A percentile compares a stretch with the other conserved stretches of the same genome.
These are phyloP conservation scores for Cyphellophora attinorum DNA, from an alignment of 2,329 filamentous ascomycete genomes.

Conservation along the genomic window DNA sequence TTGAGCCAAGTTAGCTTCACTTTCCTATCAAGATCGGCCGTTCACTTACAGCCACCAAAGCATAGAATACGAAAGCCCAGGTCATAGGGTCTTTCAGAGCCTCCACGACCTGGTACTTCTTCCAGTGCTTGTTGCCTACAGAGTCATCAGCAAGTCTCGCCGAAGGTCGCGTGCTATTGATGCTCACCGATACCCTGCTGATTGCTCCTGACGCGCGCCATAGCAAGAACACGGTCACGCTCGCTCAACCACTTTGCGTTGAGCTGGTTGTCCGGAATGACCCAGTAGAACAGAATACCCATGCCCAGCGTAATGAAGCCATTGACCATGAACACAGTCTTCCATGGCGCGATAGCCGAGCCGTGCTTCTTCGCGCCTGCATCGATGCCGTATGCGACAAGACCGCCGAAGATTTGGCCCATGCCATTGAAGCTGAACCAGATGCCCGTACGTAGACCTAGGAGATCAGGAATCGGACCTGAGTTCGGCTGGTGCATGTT, in stretches of 20 bases:
- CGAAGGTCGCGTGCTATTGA: too few relatives aligned
- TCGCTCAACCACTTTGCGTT: constrained; percentile 55
- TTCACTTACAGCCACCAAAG: too few relatives aligned
- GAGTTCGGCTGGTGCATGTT: too few relatives aligned
- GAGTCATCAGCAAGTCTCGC: too few relatives aligned
- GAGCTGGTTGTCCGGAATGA: constrained; percentile 51
- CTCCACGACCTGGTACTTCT: constrained; percentile 40
- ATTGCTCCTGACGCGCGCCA: constrained; percentile 64
- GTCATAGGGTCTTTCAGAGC: constrained; percentile 45
- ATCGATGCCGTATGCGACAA: constrained; percentile 33
- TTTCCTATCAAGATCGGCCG: too few relatives aligned
- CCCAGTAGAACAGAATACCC: constrained; percentile 40
- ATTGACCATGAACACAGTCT: constrained; percentile 49
- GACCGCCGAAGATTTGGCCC: constrained; percentile 32
- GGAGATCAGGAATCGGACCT: too few relatives aligned
- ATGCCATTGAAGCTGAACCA: constrained; percentile 27
- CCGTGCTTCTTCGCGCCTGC: constrained; percentile 45
- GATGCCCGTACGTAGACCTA: constrained; percentile 13
- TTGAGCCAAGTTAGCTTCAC: too few relatives aligned
- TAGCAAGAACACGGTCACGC: constrained; percentile 56
- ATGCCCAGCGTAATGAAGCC: constrained; percentile 42
- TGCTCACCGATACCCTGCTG: constrained; percentile 69
- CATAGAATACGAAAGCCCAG: constrained; percentile 47
- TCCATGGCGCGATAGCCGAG: constrained; percentile 53
- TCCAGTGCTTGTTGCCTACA: constrained; percentile 61